Conservation (phyloP, 2,329 filamentous ascomycete genomes). For the Cadophora sp. region DNA sequence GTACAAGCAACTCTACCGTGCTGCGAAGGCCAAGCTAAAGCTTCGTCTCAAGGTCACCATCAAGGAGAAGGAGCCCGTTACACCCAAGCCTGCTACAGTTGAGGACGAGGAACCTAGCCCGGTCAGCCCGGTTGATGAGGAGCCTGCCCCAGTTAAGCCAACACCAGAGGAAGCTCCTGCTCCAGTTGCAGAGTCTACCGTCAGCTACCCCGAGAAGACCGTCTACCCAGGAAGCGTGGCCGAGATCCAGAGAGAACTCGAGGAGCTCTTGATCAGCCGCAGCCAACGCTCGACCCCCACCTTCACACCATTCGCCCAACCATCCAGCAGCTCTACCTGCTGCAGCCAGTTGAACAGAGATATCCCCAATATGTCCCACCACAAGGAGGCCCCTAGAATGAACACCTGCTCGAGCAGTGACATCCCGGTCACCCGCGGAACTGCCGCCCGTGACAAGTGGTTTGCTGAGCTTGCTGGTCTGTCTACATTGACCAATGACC, state of each 20-base stretch:
- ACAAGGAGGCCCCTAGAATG: slow-evolving; percentile 31
- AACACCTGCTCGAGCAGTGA: slow-evolving; percentile 34
- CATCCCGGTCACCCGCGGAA: slow-evolving; percentile 40
- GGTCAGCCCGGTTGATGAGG: slow-evolving; percentile 34
- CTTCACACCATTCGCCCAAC: slow-evolving; percentile 8
- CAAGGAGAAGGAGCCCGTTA: slow-evolving; percentile 45
- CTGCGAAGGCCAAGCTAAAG: slow-evolving; percentile 98
- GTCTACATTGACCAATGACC: slow-evolving; percentile 35
- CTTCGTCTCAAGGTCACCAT: slow-evolving; percentile 81
- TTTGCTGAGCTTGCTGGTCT: slow-evolving; percentile 43
- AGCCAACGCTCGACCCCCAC: slow-evolving; percentile 14
- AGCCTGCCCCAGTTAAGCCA: slow-evolving; percentile 19
- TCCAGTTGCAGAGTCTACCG: slow-evolving; percentile 18
- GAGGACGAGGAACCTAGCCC: slow-evolving; percentile 54
- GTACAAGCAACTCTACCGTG: slow-evolving; percentile 96
- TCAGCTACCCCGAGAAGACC: slow-evolving; percentile 29
- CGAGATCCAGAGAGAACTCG: slow-evolving; percentile 42
- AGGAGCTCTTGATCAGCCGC: slow-evolving; percentile 36
- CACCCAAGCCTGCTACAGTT: slow-evolving; percentile 51
- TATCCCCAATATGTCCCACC: slow-evolving; percentile 23
- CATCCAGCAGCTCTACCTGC: slow-evolving; percentile 25
- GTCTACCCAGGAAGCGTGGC: slow-evolving; percentile 33
- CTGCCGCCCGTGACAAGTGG: slow-evolving; percentile 45
- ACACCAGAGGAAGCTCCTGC: slow-evolving; percentile 15
- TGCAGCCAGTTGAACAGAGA: slow-evolving; percentile 23